phyloP scores from a whole-genome alignment of 495 filamentous ascomycete species.

The Penicillium coprophilum region DNA sequence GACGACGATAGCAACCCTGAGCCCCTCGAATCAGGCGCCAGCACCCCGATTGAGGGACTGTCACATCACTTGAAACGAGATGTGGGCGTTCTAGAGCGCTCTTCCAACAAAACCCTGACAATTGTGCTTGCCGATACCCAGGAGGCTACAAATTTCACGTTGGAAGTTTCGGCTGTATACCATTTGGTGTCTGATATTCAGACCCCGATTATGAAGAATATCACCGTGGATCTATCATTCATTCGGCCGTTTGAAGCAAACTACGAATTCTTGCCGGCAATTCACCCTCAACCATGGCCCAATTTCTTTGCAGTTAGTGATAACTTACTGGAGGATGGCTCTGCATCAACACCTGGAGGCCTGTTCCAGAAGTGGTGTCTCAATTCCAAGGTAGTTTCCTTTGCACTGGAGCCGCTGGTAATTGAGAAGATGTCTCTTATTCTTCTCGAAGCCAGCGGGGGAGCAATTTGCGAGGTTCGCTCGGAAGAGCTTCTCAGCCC shows the following conservation, averaged over 20 bases:
- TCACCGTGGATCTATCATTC: constrained; percentile 65
- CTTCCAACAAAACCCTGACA: constrained; percentile 34
- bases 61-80: constrained; percentile 38
- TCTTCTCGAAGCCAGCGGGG: constrained; percentile 56
- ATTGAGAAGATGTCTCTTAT: constrained; percentile 63
- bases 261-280: constrained; percentile 75
- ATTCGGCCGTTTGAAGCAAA: constrained; percentile 83
- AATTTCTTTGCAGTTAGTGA: constrained; percentile 68
- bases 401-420: constrained; percentile 67
- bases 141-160: constrained; percentile 60
- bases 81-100: constrained; percentile 51
- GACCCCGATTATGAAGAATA: constrained; percentile 76
- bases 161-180: constrained; percentile 74
- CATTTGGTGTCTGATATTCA: constrained; percentile 75
- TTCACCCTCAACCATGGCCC: constrained; percentile 81
- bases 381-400: constrained; percentile 69
- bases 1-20: constrained; percentile 31
- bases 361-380: constrained; percentile 78
- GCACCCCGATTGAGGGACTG: constrained; percentile 32
- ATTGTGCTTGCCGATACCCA: constrained; percentile 38
- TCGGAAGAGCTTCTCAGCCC: constrained; percentile 38
- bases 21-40: constrained; percentile 21
- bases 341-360: constrained; percentile 50
- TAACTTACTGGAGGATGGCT: constrained; percentile 32
- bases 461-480: constrained; percentile 47